phyloP scores from a whole-genome alignment of 2,329 filamentous ascomycete species.

The Colletotrichum truncatum region DNA sequence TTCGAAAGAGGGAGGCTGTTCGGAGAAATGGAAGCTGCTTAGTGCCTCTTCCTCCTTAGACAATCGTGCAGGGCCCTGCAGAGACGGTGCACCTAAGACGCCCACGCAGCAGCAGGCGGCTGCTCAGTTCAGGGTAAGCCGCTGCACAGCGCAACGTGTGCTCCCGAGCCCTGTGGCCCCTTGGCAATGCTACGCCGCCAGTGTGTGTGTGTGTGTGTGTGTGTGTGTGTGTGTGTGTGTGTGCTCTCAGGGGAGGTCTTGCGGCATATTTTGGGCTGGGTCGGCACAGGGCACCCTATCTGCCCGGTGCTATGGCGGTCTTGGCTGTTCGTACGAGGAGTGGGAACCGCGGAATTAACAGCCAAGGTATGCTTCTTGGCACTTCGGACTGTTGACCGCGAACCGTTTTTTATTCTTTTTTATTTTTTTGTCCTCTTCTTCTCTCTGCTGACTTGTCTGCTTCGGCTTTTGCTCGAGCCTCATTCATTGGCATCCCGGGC shows the following conservation, averaged over 20 bases:
- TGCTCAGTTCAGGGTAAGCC: constrained; percentile 2
- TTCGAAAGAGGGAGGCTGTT: background rate
- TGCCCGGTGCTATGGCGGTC: constrained; percentile 1
- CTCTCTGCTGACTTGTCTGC: background rate
- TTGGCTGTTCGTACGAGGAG: background rate
- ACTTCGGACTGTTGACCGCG: background rate
- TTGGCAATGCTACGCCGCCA: constrained; percentile 17
- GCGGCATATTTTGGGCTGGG: background rate
- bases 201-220: no score
- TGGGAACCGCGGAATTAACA: background rate
- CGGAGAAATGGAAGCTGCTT: constrained; percentile 29
- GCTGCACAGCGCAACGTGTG: constrained; percentile 22
- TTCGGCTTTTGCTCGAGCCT: constrained; percentile 22
- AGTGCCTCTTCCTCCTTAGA: background rate
- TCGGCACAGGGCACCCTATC: background rate
- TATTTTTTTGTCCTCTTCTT: no score
- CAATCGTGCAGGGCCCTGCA: constrained; percentile 10
- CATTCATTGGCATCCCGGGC: constrained; percentile 22
- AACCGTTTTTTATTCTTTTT: no score
- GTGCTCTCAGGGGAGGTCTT: background rate
- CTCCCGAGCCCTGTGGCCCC: constrained; percentile 9
- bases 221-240: no score
- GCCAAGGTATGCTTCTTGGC: background rate
- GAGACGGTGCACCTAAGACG: constrained; percentile 1
- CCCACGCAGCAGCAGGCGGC: constrained; percentile 11